These are phyloP conservation scores for Lecanosticta acicola DNA, from an alignment of 2,329 filamentous ascomycete species.

Conservation along the genomic window DNA sequence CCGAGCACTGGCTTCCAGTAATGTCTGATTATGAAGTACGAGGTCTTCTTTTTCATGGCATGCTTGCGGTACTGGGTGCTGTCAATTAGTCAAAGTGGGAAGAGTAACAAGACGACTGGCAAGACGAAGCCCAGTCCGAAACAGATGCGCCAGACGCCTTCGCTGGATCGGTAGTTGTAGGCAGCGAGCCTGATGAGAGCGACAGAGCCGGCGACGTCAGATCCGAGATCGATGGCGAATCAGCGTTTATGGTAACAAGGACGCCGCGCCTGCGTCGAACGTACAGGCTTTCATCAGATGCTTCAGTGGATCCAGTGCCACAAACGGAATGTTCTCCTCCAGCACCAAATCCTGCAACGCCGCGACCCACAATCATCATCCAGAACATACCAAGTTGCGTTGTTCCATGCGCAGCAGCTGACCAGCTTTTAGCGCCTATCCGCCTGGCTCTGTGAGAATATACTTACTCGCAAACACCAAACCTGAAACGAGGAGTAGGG, in stretches of 20 bases:
- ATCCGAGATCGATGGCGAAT: conserved; percentile 65
- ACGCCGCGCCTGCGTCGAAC: conserved; percentile 18
- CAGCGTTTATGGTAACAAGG: conserved; percentile 19
- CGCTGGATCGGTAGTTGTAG: conserved; percentile 50
- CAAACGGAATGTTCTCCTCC: conserved; percentile 33
- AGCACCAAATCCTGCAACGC: conserved; percentile 34
- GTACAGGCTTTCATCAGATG: conserved; percentile 15
- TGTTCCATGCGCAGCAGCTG: conserved; percentile 40
- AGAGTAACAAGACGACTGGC: conserved; percentile 61
- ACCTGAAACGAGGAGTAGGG: conserved; percentile 44
- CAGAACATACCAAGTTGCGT: conserved; percentile 45
- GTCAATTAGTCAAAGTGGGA: conserved; percentile 65
- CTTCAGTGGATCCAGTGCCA: conserved; percentile 15
- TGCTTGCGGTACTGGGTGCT: conserved; percentile 69
- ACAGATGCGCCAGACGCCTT: conserved; percentile 72
- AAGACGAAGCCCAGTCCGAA: conserved; percentile 72
- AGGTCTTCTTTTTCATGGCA: conserved; percentile 56
- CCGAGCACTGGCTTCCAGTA: conserved; percentile 66
- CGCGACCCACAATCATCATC: conserved; percentile 49
- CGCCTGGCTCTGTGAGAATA: neutral
- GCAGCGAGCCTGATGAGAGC: conserved; percentile 52
- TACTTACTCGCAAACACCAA: conserved; percentile 38
- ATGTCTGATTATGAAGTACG: conserved; percentile 51
- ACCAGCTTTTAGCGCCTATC: neutral
- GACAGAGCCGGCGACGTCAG: conserved; percentile 72